Conservation (phyloP, 345 rosid genomes). For the Pugionium dolabratum region DNA sequence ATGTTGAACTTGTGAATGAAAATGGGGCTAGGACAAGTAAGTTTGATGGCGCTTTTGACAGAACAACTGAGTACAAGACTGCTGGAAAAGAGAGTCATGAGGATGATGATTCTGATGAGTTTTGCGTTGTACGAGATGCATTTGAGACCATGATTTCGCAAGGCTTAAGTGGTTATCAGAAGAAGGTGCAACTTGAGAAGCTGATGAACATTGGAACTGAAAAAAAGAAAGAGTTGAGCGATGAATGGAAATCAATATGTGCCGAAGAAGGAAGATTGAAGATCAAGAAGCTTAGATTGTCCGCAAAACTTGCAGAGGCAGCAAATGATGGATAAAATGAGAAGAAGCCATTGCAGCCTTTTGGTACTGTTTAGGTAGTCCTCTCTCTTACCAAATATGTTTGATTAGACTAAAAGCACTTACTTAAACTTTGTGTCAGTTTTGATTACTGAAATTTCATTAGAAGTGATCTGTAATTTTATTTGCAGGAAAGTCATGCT, state of each 20-base stretch:
- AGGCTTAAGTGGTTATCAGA: slow-evolving; percentile 28
- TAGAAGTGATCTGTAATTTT: not conserved
- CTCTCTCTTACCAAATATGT: slow-evolving; percentile 7
- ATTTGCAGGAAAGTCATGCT: slow-evolving; percentile 83
- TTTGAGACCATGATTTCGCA: slow-evolving; percentile 22
- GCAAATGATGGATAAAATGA: slow-evolving; percentile 1
- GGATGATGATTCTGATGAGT: slow-evolving; percentile 8
- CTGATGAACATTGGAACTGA: slow-evolving; percentile 19
- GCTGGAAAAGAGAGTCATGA: slow-evolving; percentile 24
- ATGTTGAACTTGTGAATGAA: slow-evolving; percentile 2
- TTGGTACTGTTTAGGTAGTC: not conserved
- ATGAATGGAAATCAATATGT: slow-evolving; percentile 24
- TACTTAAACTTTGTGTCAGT: slow-evolving; percentile 4
- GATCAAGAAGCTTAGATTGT: slow-evolving; percentile 24
- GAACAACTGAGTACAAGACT: not conserved
- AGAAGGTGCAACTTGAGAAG: slow-evolving; percentile 14
- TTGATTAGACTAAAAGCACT: not conserved
- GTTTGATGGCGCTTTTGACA: slow-evolving; percentile 1
- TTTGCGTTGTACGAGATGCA: slow-evolving; percentile 15
- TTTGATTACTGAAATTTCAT: slow-evolving; percentile 12
- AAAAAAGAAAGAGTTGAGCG: slow-evolving; percentile 24
- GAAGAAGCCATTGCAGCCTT: not conserved
- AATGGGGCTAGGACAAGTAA: not conserved
- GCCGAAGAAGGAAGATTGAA: slow-evolving; percentile 2
- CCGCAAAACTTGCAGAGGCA: slow-evolving; percentile 31